These are phyloP conservation scores for Sclerotiophoma versabilis DNA, from an alignment of 2,329 filamentous ascomycete species.

Conservation along the genomic window DNA sequence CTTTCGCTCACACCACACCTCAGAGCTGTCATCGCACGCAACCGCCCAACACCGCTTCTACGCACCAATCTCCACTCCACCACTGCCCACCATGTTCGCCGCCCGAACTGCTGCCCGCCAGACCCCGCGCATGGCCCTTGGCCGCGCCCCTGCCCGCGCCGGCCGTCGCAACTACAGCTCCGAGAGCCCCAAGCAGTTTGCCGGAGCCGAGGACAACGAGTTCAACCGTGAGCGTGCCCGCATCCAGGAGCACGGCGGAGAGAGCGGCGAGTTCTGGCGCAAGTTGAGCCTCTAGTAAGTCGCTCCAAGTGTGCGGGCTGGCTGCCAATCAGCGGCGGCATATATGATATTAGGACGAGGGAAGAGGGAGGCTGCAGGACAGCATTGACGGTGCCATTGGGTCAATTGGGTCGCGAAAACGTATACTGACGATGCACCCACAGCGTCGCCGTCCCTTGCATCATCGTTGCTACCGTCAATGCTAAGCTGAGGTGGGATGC, in stretches of 20 bases:
- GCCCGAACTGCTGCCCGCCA: constrained; percentile 43
- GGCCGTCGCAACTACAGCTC: constrained; percentile 75
- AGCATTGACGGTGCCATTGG: constrained; percentile 7
- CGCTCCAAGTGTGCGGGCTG: constrained; percentile 9
- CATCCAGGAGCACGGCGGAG: constrained; percentile 87
- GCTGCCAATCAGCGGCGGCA: constrained; percentile 13
- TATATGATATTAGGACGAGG: constrained; percentile 7
- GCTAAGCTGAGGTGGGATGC: constrained; percentile 91
- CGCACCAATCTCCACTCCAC: constrained; percentile 39
- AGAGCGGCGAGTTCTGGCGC: constrained; percentile 89
- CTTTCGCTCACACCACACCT: constrained; percentile 28
- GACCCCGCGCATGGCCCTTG: constrained; percentile 66
- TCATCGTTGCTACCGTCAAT: constrained; percentile 77
- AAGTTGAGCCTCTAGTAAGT: constrained; percentile 96
- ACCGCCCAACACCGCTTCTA: constrained; percentile 14
- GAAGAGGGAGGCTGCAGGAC: not conserved
- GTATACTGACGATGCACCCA: constrained; percentile 21
- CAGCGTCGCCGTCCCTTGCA: constrained; percentile 77
- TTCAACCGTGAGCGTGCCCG: constrained; percentile 92
- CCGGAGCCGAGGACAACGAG: constrained; percentile 77
- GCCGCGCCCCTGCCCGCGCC: constrained; percentile 65
- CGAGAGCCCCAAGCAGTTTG: constrained; percentile 63
- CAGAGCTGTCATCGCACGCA: constrained; percentile 29
- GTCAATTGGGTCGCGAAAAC: not conserved
- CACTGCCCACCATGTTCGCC: constrained; percentile 43